phyloP scores from a whole-genome alignment of 352 stramenopile genomes.

The Globisporangium nunn region DNA sequence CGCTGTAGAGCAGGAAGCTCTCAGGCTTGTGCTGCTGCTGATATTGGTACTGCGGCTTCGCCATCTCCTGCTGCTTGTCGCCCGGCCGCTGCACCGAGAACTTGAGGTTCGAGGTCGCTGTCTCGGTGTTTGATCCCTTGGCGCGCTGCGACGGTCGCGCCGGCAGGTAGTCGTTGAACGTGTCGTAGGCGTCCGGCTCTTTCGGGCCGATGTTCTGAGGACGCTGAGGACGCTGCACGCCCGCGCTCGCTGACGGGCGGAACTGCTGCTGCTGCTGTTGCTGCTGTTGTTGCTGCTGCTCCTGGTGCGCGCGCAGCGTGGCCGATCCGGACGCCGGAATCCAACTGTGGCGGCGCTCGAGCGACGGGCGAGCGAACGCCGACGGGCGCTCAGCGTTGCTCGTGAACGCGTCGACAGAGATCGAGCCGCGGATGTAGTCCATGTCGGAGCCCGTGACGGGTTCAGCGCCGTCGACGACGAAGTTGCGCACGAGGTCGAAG shows the following conservation, averaged over 20 bases:
- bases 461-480: constrained; percentile 56
- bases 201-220: background rate
- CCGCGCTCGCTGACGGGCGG: background rate
- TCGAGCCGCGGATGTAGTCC: constrained; percentile 57
- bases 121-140: constrained; percentile 35
- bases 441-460: constrained; percentile 50
- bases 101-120: constrained; percentile 24
- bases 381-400: constrained; percentile 17
- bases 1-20: constrained; percentile 20
- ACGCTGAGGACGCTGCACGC: constrained; percentile 1
- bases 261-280: constrained; percentile 1
- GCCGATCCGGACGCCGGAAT: constrained; percentile 35
- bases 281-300: constrained; percentile 7
- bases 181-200: constrained; percentile 42
- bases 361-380: constrained; percentile 16
- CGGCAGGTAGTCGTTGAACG: constrained; percentile 71
- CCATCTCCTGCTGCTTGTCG: constrained; percentile 12
- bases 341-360: constrained; percentile 38
- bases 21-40: constrained; percentile 4
- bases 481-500: constrained; percentile 77
- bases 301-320: constrained; percentile 19
- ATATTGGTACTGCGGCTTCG: constrained; percentile 2
- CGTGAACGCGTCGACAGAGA: constrained; percentile 55
- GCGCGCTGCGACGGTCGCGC: constrained; percentile 35
- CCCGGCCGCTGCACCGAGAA: constrained; percentile 26